phyloP scores from a whole-genome alignment of 2,329 filamentous ascomycete species.

The Aureobasidium sp. region DNA sequence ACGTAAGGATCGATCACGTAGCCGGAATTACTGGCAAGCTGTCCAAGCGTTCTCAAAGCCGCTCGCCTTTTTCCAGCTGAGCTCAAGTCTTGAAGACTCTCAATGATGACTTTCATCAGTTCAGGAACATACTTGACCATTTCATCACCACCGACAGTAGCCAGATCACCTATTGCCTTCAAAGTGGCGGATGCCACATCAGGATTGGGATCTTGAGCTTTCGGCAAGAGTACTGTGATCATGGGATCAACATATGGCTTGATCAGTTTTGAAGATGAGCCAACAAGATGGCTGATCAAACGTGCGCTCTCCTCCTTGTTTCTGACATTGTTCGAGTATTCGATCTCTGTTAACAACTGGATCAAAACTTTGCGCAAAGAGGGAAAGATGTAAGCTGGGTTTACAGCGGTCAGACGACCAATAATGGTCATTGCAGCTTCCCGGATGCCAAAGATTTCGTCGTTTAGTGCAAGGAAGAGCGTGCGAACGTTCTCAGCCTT shows the following conservation, averaged over 20 bases:
- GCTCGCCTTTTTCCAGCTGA: constrained; percentile 86
- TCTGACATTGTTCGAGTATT: constrained; percentile 86
- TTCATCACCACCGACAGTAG: constrained; percentile 85
- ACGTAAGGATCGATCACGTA: constrained; percentile 96
- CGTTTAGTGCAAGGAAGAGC: constrained; percentile 89
- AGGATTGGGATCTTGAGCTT: constrained; percentile 74
- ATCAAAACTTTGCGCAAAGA: constrained; percentile 90
- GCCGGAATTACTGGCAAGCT: constrained; percentile 89
- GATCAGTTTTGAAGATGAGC: constrained; percentile 86
- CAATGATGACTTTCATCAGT: constrained; percentile 91
- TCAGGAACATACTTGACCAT: constrained; percentile 87
- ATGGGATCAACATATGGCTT: constrained; percentile 97
- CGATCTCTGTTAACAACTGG: constrained; percentile 90
- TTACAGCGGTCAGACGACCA: constrained; percentile 79
- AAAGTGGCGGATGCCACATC: constrained; percentile 92
- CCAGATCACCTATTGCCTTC: constrained; percentile 87
- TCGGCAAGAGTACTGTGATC: constrained; percentile 87
- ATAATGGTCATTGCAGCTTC: constrained; percentile 96
- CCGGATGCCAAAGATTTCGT: constrained; percentile 84
- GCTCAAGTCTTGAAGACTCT: constrained; percentile 87
- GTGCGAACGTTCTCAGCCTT: constrained; percentile 97
- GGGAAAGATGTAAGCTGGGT: constrained; percentile 95
- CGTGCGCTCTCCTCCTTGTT: constrained; percentile 97
- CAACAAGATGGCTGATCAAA: constrained; percentile 82
- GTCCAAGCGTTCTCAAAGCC: constrained; percentile 80